Percentiles rank a stretch among this genome's conserved stretches.
phyloP scores from a whole-genome alignment of 2,329 filamentous ascomycete genomes.

The Trichoderma oligosporum region DNA sequence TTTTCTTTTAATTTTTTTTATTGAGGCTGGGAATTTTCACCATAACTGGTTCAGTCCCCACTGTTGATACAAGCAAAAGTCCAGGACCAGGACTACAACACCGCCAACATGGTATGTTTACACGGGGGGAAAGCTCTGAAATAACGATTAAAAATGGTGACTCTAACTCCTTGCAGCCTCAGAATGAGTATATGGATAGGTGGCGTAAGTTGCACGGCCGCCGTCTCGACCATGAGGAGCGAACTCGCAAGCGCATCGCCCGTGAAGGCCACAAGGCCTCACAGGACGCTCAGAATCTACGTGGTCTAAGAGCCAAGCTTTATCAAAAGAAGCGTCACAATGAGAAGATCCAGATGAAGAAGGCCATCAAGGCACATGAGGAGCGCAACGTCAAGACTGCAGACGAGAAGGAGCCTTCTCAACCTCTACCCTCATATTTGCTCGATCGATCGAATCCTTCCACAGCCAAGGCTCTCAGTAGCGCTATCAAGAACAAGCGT shows the following conservation, averaged over 20 bases:
- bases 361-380: slow-evolving; percentile 90
- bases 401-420: slow-evolving; percentile 71
- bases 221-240: slow-evolving; percentile 76
- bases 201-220: slow-evolving; percentile 57
- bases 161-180: slow-evolving; percentile 54
- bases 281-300: slow-evolving; percentile 87
- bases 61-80: slow-evolving; percentile 12
- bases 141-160: not conserved
- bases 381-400: slow-evolving; percentile 92
- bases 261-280: slow-evolving; percentile 86
- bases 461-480: slow-evolving; percentile 66
- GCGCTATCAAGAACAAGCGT: slow-evolving; percentile 93
- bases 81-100: slow-evolving; percentile 8
- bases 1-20: slow-evolving; percentile 31
- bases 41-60: slow-evolving; percentile 2
- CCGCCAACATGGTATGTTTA: slow-evolving; percentile 33
- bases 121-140: not conserved
- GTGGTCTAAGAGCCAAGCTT: slow-evolving; percentile 86
- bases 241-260: slow-evolving; percentile 78
- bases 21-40: slow-evolving; percentile 28
- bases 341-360: slow-evolving; percentile 98
- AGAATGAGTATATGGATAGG: slow-evolving; percentile 77
- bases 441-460: slow-evolving; percentile 70
- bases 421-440: slow-evolving; percentile 86
- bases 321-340: slow-evolving; percentile 90